Conservation (phyloP, 2,329 filamentous ascomycete genomes). For the Penicillium oxalicum region DNA sequence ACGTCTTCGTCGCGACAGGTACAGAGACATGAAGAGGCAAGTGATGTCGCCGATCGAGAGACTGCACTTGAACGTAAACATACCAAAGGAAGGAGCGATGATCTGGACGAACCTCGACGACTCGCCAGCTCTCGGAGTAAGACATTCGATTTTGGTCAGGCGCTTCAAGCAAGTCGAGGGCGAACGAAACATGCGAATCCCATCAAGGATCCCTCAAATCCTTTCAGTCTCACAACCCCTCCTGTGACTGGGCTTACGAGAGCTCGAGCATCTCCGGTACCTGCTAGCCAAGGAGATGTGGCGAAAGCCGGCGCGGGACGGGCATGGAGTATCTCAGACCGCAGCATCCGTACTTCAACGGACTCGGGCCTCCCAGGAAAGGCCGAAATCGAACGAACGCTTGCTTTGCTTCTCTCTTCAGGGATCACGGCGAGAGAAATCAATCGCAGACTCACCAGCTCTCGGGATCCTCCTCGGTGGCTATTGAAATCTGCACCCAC, state of each 20-base stretch:
- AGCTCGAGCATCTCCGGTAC: constrained; percentile 29
- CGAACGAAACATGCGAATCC: constrained; percentile 18
- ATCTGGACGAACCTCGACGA: constrained; percentile 10
- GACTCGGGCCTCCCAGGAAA: constrained; percentile 47
- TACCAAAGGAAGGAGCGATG: constrained; percentile 7
- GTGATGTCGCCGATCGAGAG: constrained; percentile 12
- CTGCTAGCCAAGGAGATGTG: constrained; percentile 29
- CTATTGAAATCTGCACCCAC: constrained; percentile 25
- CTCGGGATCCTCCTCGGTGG: constrained; percentile 33
- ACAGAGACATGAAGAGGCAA: constrained; percentile 26
- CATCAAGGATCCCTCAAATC: constrained; percentile 25
- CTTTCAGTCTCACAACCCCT: constrained; percentile 31
- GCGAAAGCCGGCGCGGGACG: constrained; percentile 38
- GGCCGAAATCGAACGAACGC: constrained; percentile 74
- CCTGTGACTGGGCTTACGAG: constrained; percentile 44
- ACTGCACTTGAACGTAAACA: constrained; percentile 11
- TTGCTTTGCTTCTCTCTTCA: constrained; percentile 69
- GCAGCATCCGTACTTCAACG: constrained; percentile 34
- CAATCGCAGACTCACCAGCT: constrained; percentile 55
- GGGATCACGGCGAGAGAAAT: constrained; percentile 90
- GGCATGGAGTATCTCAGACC: constrained; percentile 56
- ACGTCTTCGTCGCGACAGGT: constrained; percentile 43
- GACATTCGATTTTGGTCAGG: constrained; percentile 28
- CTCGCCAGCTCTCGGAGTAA: constrained; percentile 12
- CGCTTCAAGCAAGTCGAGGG: constrained; percentile 18